Evolutionary conservation across 164 flowering plant genomes (phyloP).

Genomic region (Berberis thunbergii): DNA sequence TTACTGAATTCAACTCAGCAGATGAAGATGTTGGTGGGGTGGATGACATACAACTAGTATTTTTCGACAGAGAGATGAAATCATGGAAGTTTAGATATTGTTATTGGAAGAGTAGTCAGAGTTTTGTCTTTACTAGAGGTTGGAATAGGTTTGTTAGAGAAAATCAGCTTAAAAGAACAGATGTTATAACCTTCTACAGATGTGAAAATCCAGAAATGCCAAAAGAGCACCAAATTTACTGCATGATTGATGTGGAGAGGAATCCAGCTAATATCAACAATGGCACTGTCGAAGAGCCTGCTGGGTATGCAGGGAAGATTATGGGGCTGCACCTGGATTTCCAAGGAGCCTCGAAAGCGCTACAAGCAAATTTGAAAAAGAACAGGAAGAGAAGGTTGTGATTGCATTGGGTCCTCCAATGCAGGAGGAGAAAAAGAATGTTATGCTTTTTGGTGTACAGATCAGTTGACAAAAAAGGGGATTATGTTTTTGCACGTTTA

Average conservation of each 20-base stretch:
- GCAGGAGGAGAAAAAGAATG: background rate
- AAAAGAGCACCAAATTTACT: conserved; percentile 7
- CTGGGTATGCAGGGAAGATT: background rate
- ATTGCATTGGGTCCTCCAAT: conserved; percentile 1
- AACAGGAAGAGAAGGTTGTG: conserved; percentile 6
- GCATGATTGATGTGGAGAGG: conserved; percentile 21
- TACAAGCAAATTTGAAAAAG: background rate
- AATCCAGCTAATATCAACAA: conserved; percentile 3
- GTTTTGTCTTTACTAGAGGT: conserved; percentile 69
- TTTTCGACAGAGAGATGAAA: conserved; percentile 39
- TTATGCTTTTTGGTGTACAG: background rate
- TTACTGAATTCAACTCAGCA: conserved; percentile 9
- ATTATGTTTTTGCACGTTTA: background rate
- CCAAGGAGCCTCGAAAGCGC: conserved; percentile 4
- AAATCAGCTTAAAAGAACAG: conserved; percentile 42
- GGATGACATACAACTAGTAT: conserved; percentile 29
- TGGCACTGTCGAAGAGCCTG: background rate
- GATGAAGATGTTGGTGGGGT: conserved; percentile 12
- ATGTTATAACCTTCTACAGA: conserved; percentile 35
- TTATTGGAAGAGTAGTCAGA: conserved; percentile 85
- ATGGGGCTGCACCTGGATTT: conserved; percentile 12
- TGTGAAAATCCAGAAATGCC: conserved; percentile 18
- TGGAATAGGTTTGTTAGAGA: conserved; percentile 73
- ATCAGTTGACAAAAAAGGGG: background rate
- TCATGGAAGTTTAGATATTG: conserved; percentile 69